Percentiles rank a stretch among this genome's conserved stretches.
Evolutionary conservation across 1,284 basidiomycete species (phyloP).

Genomic region (Chalciporus sp.): DNA sequence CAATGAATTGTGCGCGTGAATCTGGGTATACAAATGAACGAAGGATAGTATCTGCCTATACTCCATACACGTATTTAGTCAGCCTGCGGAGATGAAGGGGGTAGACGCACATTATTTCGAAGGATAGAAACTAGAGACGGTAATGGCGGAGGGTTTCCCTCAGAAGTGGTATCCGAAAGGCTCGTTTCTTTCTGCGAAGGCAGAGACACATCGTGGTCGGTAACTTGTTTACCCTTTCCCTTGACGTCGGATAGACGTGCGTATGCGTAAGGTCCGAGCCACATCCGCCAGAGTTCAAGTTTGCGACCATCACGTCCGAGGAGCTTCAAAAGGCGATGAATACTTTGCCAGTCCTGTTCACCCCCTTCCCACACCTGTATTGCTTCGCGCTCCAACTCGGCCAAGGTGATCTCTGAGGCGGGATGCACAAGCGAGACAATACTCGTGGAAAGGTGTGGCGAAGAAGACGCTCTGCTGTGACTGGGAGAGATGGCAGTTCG

Average conservation of each 20-base stretch:
- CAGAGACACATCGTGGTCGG: slow-evolving; percentile 41
- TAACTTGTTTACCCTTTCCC: slow-evolving; percentile 45
- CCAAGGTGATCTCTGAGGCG: slow-evolving; percentile 8
- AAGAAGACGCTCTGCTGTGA: background rate
- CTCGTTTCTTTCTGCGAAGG: slow-evolving; percentile 30
- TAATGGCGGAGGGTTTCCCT: slow-evolving; percentile 36
- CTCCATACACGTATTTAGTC: slow-evolving; percentile 4
- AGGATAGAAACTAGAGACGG: slow-evolving; percentile 54
- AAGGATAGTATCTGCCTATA: slow-evolving; percentile 57
- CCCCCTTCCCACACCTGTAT: slow-evolving; percentile 46
- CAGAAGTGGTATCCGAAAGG: slow-evolving; percentile 9
- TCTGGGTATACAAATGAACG: slow-evolving; percentile 68
- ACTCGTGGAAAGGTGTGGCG: slow-evolving; percentile 5
- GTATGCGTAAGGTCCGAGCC: slow-evolving; percentile 46
- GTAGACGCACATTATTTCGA: slow-evolving; percentile 55
- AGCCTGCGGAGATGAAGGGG: slow-evolving; percentile 3
- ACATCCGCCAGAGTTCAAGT: slow-evolving; percentile 70
- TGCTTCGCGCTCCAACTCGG: slow-evolving; percentile 34
- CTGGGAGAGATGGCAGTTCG: background rate
- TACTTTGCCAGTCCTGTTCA: slow-evolving; percentile 64
- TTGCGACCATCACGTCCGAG: slow-evolving; percentile 67
- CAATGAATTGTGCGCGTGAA: slow-evolving; percentile 63
- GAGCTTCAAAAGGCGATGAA: slow-evolving; percentile 51
- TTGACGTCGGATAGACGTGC: slow-evolving; percentile 19
- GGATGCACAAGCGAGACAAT: slow-evolving; percentile 9